These are phyloP conservation scores for Cladobotryum mycophilum DNA, from an alignment of 2,329 filamentous ascomycete genomes.

Conservation along the genomic window DNA sequence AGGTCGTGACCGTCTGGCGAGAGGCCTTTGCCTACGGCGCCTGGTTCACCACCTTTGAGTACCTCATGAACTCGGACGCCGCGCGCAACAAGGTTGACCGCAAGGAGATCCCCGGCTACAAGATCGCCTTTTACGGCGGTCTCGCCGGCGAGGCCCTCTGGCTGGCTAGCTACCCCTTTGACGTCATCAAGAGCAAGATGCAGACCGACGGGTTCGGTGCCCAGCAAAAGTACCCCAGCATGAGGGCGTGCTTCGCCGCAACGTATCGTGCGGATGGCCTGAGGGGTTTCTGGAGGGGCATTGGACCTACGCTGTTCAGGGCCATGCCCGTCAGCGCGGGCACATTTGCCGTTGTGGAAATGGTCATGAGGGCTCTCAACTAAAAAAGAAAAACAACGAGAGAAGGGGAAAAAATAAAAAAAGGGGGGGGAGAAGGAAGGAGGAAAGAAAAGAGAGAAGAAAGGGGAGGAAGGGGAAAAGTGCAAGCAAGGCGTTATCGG, in stretches of 20 bases:
- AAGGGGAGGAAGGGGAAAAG: not conserved
- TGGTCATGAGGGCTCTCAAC: slow-evolving; percentile 57
- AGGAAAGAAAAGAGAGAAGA: no score
- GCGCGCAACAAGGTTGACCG: slow-evolving; percentile 68
- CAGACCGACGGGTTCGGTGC: slow-evolving; percentile 87
- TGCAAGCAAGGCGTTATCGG: slow-evolving; percentile 4
- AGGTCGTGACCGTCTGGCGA: slow-evolving; percentile 75
- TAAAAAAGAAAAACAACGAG: slow-evolving; percentile 20
- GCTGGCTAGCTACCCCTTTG: slow-evolving; percentile 89
- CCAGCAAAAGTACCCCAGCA: slow-evolving; percentile 65
- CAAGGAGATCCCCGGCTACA: slow-evolving; percentile 72
- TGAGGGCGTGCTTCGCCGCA: slow-evolving; percentile 85
- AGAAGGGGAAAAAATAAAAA: not conserved
- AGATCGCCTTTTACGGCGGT: slow-evolving; percentile 88
- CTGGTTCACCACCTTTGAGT: slow-evolving; percentile 96
- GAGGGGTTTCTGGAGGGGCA: slow-evolving; percentile 88
- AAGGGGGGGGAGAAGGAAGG: no score
- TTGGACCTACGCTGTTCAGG: slow-evolving; percentile 82
- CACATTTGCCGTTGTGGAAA: slow-evolving; percentile 83
- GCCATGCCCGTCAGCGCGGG: slow-evolving; percentile 97
- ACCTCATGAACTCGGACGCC: slow-evolving; percentile 87
- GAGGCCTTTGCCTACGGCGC: slow-evolving; percentile 93
- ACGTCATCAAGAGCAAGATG: slow-evolving; percentile 99
- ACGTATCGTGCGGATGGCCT: slow-evolving; percentile 71
- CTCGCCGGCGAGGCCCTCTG: slow-evolving; percentile 90